Base-by-base conservation (phyloP, 2,329 filamentous ascomycete genomes). In the Didymella exigua region DNA sequence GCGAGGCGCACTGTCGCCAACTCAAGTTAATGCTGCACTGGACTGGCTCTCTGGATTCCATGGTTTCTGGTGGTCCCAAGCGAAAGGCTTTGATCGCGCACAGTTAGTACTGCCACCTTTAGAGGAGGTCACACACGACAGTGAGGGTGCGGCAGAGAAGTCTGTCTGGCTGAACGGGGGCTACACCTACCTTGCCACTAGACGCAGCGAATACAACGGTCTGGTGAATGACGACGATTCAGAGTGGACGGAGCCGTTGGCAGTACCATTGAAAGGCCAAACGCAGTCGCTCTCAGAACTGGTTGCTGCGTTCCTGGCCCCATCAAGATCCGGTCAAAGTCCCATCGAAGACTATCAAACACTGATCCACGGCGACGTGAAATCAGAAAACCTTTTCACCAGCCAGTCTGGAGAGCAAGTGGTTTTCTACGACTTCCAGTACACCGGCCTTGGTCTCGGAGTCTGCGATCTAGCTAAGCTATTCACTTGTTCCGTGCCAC, bases 391-490 rank as follows among this genome's bases (percentile, higher is more conserved):
- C 54, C 77, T 89, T 6, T 88, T 88, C 63, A 84, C 83, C 0
- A 84, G 76, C 0, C 53, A 65, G 0, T 60, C 68, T 0, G 84
- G 83, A 1, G 71, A 81, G 2, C 55, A 75, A 3, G 84, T 86
- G 1, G 86, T 84, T 0, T 86, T 89, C 59, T 89, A 86, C 63
- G 87, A 89, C 66, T 89, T 89, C 51, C 87, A 89, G 61, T 89
- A 89, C 60, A 81, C 83, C 0, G 87, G 87, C 0, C 70, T 88
- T 0, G 86, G 87, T 0, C 68, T 89, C 0, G 86, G 87, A 0
- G 86, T 85, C 0, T 86, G 86, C 59, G 87, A 89, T 67, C 74
- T 89, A 0, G 86, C 86, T 2, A 89, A 89, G 65, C 70, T 89
- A 0, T 87, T 88, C 56, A 89, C 86, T 0, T 88, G 86, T 68